Evolutionary conservation across 345 rosid genomes (phyloP).

Genomic region (Pugionium cornutum): DNA sequence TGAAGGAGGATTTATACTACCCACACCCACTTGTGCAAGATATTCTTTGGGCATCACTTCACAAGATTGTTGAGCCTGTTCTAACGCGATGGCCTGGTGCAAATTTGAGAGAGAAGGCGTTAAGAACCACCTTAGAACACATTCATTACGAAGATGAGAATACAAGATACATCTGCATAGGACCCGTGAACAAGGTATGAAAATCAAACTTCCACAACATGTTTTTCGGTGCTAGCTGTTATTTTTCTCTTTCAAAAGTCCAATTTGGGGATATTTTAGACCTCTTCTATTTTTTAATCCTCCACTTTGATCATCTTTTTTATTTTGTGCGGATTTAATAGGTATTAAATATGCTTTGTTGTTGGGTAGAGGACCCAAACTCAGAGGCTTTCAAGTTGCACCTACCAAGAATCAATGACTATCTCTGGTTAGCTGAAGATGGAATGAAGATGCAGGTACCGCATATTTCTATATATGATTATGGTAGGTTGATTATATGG

Average conservation of each 20-base stretch:
- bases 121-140: conserved; percentile 60
- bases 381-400: conserved; percentile 95
- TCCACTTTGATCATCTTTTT: conserved; percentile 10
- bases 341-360: conserved; percentile 97
- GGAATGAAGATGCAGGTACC: conserved; percentile 99
- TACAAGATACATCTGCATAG: conserved; percentile 92
- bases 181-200: conserved; percentile 91
- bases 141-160: conserved; percentile 94
- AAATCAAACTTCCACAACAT: conserved; percentile 21
- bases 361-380: conserved; percentile 98
- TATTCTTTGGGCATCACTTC: conserved; percentile 75
- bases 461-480: conserved; percentile 19
- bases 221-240: background rate
- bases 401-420: conserved; percentile 82
- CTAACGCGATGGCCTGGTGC: conserved; percentile 89
- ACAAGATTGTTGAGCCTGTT: conserved; percentile 73
- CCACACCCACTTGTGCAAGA: conserved; percentile 92
- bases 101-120: conserved; percentile 86
- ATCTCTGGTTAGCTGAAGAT: conserved; percentile 96
- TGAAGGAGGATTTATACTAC: conserved; percentile 94
- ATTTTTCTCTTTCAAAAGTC: conserved; percentile 12
- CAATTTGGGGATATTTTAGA: conserved; percentile 4
- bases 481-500: conserved; percentile 11
- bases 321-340: conserved; percentile 32
- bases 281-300: conserved; percentile 1